Evolutionary conservation across 2,329 filamentous ascomycete species (phyloP).

Genomic region (Colletotrichum tofieldiae): DNA sequence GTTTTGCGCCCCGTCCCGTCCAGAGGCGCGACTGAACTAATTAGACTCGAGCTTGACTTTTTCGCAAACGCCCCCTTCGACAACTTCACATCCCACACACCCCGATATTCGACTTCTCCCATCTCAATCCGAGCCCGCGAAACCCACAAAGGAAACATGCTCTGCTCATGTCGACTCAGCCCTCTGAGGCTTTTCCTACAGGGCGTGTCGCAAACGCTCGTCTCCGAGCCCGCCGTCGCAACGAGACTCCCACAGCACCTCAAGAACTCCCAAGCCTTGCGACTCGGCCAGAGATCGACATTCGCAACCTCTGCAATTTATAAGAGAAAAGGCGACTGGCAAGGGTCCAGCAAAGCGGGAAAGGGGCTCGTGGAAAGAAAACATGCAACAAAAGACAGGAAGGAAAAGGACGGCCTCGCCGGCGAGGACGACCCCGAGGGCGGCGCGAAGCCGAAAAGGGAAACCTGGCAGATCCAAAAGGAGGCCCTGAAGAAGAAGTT

Average conservation of each 20-base stretch:
- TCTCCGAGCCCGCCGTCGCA: slow-evolving; percentile 42
- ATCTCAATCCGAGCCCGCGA: not conserved
- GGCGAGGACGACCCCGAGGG: slow-evolving; percentile 39
- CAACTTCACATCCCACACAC: not conserved
- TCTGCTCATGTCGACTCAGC: slow-evolving; percentile 63
- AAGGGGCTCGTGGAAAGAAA: slow-evolving; percentile 1
- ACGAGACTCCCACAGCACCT: slow-evolving; percentile 18
- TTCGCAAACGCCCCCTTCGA: not conserved
- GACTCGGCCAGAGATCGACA: not conserved
- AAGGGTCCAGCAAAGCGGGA: slow-evolving; percentile 40
- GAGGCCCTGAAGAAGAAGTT: slow-evolving; percentile 83
- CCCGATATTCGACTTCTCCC: not conserved
- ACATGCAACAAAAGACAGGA: not conserved
- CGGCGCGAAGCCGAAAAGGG: slow-evolving; percentile 49
- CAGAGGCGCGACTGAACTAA: slow-evolving; percentile 16
- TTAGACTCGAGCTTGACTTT: slow-evolving; percentile 26
- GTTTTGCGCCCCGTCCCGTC: slow-evolving; percentile 28
- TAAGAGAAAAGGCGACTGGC: slow-evolving; percentile 36
- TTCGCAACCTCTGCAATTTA: slow-evolving; percentile 9
- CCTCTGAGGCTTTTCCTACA: slow-evolving; percentile 65
- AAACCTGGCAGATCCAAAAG: slow-evolving; percentile 84
- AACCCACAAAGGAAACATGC: slow-evolving; percentile 55
- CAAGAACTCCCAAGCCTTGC: not conserved
- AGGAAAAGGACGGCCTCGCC: not conserved
- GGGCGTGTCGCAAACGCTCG: slow-evolving; percentile 60